Conservation (phyloP, 345 rosid species). For the Triadica sebifera region DNA sequence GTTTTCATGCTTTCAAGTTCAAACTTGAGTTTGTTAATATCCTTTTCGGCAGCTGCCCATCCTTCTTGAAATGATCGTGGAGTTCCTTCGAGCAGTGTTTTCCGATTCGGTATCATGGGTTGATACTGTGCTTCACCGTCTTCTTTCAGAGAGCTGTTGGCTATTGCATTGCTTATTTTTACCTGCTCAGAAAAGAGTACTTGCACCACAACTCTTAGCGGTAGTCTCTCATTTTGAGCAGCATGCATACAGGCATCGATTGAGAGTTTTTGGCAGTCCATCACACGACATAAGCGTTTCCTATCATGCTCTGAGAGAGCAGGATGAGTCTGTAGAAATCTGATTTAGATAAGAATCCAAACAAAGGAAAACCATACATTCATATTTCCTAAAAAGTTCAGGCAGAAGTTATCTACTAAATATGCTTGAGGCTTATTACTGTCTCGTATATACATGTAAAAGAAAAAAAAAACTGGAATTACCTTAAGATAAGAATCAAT, state of each 20-base stretch:
- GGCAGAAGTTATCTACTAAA: background rate
- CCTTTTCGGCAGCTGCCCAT: constrained; percentile 87
- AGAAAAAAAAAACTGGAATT: background rate
- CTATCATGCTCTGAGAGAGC: constrained; percentile 92
- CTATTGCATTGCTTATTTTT: constrained; percentile 80
- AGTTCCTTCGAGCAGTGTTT: constrained; percentile 80
- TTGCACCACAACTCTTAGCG: constrained; percentile 84
- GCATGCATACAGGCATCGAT: constrained; percentile 98
- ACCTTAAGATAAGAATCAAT: constrained; percentile 82
- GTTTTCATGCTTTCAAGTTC: constrained; percentile 85
- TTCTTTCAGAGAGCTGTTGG: constrained; percentile 62
- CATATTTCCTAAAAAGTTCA: background rate
- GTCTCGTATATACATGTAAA: too few relatives aligned
- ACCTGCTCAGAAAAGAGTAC: constrained; percentile 96
- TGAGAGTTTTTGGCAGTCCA: constrained; percentile 98
- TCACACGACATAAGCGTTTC: constrained; percentile 85
- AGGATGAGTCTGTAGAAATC: constrained; percentile 74
- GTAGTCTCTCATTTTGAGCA: constrained; percentile 93
- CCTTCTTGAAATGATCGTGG: constrained; percentile 98
- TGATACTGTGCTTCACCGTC: constrained; percentile 60
- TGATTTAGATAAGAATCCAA: background rate
- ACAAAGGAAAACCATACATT: background rate
- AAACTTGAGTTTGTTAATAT: constrained; percentile 82
- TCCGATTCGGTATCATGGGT: constrained; percentile 70
- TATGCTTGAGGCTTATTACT: too few relatives aligned